Base-by-base conservation (phyloP, 257 asterid genomes). In the Schizonepeta tenuifolia region DNA sequence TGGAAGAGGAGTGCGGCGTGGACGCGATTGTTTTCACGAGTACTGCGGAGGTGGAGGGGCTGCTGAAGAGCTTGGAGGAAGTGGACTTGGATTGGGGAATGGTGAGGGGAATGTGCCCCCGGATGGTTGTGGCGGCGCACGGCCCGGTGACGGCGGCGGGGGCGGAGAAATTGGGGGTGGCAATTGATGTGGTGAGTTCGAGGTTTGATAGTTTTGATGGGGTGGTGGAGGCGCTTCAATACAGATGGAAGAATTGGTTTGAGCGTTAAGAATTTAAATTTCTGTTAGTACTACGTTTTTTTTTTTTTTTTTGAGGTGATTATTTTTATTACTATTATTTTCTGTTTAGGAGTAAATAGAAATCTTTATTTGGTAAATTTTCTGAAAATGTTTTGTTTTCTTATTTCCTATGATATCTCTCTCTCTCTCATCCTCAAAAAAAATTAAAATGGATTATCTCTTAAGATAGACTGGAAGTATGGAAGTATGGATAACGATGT, bases 81-180 rank as follows among this genome's bases (percentile, higher is more conserved):
- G 58, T 86, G 67, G 94, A 96, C 22, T 49, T 88, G 83, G 78
- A 80, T 77, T 92, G 98, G 96, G 87, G 75, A 53, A 76, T 62
- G 89, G 80, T 90, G 76, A 75, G 92, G 85, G 54, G 73, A 84
- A 84, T 85, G 84, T 88, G 89, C 28, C 98, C 96, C 40, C 55
- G 78, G 66, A 83, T 88, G 89, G 78, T 92, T 68, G 93, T 74
- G 80, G 97, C 92, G 21, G 96, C 96, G 38, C 96, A 91, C 47
- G 96, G 97, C 2, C 97, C 95, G 1, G 90, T 91, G n/a, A 89
- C 95, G 53, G 97, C 96, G 66, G 85, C 88, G 54, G 96, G 96
- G 55, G 95, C 96, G 67, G 92, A 88, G 83, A 79, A 70, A 35
- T 69, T 91, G 81, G 97, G 96, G 49, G 97, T 89, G 50, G 89